These are phyloP conservation scores for Fusarium heterosporum DNA, from an alignment of 2,329 filamentous ascomycete genomes.

Conservation along the genomic window DNA sequence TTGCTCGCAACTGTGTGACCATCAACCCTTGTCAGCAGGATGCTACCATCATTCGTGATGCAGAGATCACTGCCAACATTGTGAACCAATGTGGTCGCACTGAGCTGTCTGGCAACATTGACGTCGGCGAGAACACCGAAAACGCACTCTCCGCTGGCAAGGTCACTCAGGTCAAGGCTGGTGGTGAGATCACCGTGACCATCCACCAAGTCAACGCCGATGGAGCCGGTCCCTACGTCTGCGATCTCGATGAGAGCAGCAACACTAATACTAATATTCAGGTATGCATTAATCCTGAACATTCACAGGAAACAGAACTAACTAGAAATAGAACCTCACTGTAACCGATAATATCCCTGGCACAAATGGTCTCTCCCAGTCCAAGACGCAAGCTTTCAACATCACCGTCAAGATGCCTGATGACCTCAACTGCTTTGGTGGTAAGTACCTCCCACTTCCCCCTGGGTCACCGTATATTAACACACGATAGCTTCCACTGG, in stretches of 20 bases:
- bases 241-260: constrained; percentile 63
- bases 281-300: background rate
- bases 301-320: background rate
- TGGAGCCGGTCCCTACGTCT: constrained; percentile 69
- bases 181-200: constrained; percentile 65
- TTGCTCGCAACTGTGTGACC: constrained; percentile 71
- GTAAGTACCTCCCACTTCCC: constrained; percentile 48
- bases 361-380: constrained; percentile 67
- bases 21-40: constrained; percentile 76
- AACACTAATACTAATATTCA: constrained; percentile 50
- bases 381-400: constrained; percentile 66
- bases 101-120: constrained; percentile 69
- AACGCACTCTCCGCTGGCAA: constrained; percentile 58
- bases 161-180: constrained; percentile 63
- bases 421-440: constrained; percentile 62
- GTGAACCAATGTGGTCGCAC: constrained; percentile 73
- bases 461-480: background rate
- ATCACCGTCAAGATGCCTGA: constrained; percentile 66
- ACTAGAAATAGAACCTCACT: constrained; percentile 52
- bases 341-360: constrained; percentile 71
- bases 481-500: constrained; percentile 61
- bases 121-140: constrained; percentile 68
- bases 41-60: constrained; percentile 71
- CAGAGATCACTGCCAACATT: constrained; percentile 62
- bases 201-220: constrained; percentile 76